Evolutionary conservation across 1,284 basidiomycete genomes (phyloP).

Genomic region (Malassezia yamatoensis): DNA sequence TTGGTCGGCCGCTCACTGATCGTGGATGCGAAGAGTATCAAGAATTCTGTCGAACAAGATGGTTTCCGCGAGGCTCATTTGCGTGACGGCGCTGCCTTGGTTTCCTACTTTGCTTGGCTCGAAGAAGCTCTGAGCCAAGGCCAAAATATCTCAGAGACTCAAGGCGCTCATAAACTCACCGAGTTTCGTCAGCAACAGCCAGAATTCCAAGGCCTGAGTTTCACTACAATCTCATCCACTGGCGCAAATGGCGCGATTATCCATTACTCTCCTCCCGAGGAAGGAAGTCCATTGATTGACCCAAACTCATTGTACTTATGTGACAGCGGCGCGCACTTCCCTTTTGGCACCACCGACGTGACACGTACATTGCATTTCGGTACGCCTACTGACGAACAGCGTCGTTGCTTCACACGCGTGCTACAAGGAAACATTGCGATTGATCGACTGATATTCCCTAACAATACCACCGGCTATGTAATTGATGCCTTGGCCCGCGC

Average conservation of each 20-base stretch:
- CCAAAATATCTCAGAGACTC: constrained; percentile 64
- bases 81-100: constrained; percentile 80
- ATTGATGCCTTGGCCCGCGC: constrained; percentile 77
- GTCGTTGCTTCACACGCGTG: constrained; percentile 80
- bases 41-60: constrained; percentile 73
- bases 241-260: constrained; percentile 90
- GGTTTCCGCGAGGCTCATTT: constrained; percentile 84
- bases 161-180: constrained; percentile 70
- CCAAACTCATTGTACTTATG: constrained; percentile 64
- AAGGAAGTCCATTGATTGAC: constrained; percentile 62
- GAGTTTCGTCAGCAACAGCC: constrained; percentile 66
- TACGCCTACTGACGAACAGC: constrained; percentile 68
- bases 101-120: constrained; percentile 73
- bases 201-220: constrained; percentile 76
- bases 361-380: constrained; percentile 77
- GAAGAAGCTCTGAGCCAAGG: constrained; percentile 67
- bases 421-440: constrained; percentile 91
- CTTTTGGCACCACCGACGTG: constrained; percentile 88
- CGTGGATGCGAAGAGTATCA: constrained; percentile 74
- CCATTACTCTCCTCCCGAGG: constrained; percentile 75
- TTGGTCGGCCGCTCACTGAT: constrained; percentile 53
- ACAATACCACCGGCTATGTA: constrained; percentile 66
- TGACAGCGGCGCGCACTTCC: constrained; percentile 81
- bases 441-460: constrained; percentile 74
- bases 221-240: constrained; percentile 75